Base-by-base conservation (phyloP, 768 basidiomycete genomes). In the Asterophora lycoperdoides region DNA sequence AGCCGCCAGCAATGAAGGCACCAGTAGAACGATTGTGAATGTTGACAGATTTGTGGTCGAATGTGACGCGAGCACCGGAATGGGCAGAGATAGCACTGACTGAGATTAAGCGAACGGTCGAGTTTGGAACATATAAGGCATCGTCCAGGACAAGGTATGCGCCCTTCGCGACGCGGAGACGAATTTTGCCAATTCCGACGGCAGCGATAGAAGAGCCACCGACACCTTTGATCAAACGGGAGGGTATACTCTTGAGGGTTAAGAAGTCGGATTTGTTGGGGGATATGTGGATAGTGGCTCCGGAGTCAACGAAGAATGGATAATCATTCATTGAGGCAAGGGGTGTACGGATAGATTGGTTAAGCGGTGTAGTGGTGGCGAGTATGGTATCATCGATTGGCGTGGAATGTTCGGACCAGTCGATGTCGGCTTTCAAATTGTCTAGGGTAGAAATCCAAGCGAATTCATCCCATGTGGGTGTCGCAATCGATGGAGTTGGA, bases 41-140 rank as follows among this genome's bases (percentile, higher is more conserved):
- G 44, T 44, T 28, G 14, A 56, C 56, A n/a, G n/a, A n/a, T n/a
- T n/a, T n/a, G n/a, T n/a, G n/a, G n/a, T n/a, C n/a, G n/a, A n/a
- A n/a, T n/a, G n/a, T n/a, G n/a, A n/a, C 15, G n/a, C n/a, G n/a
- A 11, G 45, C 48, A 1, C 49, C 44, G 5, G 50, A 41, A 6
- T 54, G 43, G 0, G 28, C 39, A 9, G 60, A 51, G 0, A 68
- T 44, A 1, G 48, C 3, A 8, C 54, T 48, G 2, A 67, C 51
- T 3, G 62, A 67, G 5, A 67, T 48, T 4, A 64, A 57, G 13
- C 42, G 36, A 5, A 66, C 56, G 9, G 58, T 53, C 0, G 60
- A 54, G 4, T 50, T 48, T 26, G 64, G 64, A 5, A 62, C 53
- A 32, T 55, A 61, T 0, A 63, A 53, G 3, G 55, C 55, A 37